Conservation (phyloP, 2,329 filamentous ascomycete species). For the Fusarium sp. region DNA sequence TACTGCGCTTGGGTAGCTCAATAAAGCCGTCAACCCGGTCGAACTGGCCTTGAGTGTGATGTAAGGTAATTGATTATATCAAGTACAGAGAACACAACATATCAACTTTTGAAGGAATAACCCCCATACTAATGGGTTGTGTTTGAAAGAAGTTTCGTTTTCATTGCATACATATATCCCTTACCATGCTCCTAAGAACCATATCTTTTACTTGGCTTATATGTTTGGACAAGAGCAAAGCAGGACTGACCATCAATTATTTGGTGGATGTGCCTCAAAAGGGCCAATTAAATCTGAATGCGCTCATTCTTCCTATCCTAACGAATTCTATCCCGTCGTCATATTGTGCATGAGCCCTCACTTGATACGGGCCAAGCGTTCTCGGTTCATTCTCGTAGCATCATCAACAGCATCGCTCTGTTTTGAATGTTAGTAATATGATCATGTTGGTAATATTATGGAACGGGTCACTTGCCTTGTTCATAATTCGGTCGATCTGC, state of each 20-base stretch:
- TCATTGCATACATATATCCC: conserved; percentile 15
- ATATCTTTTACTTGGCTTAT: conserved; percentile 4
- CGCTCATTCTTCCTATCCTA: conserved; percentile 11
- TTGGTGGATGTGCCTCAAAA: conserved; percentile 1
- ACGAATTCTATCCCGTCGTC: conserved; percentile 18
- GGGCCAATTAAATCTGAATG: conserved; percentile 19
- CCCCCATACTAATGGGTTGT: background rate
- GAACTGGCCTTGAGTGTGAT: too few species aligned
- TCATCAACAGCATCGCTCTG: conserved; percentile 88
- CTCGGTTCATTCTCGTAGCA: conserved; percentile 82
- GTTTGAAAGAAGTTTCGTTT: conserved; percentile 4
- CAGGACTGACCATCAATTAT: conserved; percentile 6
- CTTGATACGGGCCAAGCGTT: conserved; percentile 74
- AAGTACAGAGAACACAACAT: too few species aligned
- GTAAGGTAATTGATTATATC: too few species aligned
- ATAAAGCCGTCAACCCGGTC: too few species aligned
- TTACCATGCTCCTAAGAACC: background rate
- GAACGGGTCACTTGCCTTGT: conserved; percentile 70
- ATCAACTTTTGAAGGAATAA: too few species aligned
- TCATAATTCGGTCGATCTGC: conserved; percentile 79
- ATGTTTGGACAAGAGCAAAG: conserved; percentile 12
- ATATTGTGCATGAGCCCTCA: conserved; percentile 39
- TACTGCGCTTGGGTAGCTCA: too few species aligned
- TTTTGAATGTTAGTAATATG: conserved; percentile 48
- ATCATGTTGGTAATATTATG: background rate